A percentile compares a stretch with the other conserved stretches of the same genome.
Evolutionary conservation across 257 asterid species (phyloP).

Genomic region (Solanum pinnatisectum): DNA sequence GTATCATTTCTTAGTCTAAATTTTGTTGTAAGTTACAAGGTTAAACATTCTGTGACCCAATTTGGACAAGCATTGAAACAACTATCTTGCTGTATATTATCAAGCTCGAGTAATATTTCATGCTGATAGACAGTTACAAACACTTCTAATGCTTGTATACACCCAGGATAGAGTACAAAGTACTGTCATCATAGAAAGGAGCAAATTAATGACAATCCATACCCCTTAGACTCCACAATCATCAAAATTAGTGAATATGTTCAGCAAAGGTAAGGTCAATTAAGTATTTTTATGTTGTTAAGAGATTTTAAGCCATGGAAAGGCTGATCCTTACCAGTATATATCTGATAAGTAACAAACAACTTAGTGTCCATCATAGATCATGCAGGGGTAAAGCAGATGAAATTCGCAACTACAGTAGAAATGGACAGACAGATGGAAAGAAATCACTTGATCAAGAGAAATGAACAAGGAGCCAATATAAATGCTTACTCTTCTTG

Average conservation of each 20-base stretch:
- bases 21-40: conserved; percentile 36
- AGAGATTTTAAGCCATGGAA: neutral
- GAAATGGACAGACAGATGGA: neutral
- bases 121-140: neutral
- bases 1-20: conserved; percentile 17
- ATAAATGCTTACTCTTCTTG: neutral
- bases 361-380: neutral
- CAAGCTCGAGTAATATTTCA: neutral
- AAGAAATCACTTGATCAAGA: neutral
- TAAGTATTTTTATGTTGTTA: neutral
- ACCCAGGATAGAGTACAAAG: neutral
- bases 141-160: neutral
- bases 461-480: neutral
- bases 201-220: neutral
- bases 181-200: neutral
- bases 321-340: neutral
- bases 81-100: conserved; percentile 33
- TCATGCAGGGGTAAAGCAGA: neutral
- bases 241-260: neutral
- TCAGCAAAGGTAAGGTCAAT: neutral
- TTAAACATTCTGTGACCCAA: conserved; percentile 19
- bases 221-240: neutral
- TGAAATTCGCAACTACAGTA: neutral
- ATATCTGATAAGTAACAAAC: neutral
- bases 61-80: conserved; percentile 20